Evolutionary conservation across 1,284 basidiomycete species (phyloP), one percentile per base, ranked within the genome.

Genomic region (Takashimella koratensis): DNA sequence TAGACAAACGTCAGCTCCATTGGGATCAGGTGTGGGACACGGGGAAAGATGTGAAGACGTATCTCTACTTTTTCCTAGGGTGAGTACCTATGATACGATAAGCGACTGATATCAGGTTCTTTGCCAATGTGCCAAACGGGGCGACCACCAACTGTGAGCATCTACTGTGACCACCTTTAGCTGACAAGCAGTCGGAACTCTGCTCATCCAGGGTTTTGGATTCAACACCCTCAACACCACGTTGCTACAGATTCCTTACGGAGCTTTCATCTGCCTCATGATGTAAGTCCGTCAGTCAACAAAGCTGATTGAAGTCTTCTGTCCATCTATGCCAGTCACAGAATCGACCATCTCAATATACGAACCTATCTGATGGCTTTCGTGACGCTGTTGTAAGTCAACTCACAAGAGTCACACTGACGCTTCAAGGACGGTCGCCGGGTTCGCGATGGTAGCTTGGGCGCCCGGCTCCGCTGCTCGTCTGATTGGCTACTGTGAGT

Each of bases 1-100:
- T 76, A 45, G 71, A 75, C 54, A 71, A 75, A 52, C 58, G 65
- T 8, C 62, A 69, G 45, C 66, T 76, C 63, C 75, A 77, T 54
- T 59, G 58, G 64, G 62, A 73, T 20, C 77, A 78, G 54, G 54
- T 73, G 8, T 51, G 30, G 11, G 77, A 78, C 52, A 70, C 71
- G 2, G 6, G 73, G 21, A 58, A 52, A 25, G 77, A 78, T 54
- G 26, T 62, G 10, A 66, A 74, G 45, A 68, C 70, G 3, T 78
- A 73, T 48, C 52, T 70, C 5, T 70, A 63, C 56, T 73, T 75
- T 58, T 50, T 68, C 47, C n/a, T n/a, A n/a, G n/a, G n/a, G n/a
- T n/a, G n/a, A n/a, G n/a, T n/a, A n/a, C n/a, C n/a, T n/a, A n/a
- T n/a, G n/a, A n/a, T n/a, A n/a, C n/a, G n/a, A n/a, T n/a, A n/a